Evolutionary conservation across 495 filamentous ascomycete species (phyloP).

Genomic region (Podospora bellae-mahoneyi): DNA sequence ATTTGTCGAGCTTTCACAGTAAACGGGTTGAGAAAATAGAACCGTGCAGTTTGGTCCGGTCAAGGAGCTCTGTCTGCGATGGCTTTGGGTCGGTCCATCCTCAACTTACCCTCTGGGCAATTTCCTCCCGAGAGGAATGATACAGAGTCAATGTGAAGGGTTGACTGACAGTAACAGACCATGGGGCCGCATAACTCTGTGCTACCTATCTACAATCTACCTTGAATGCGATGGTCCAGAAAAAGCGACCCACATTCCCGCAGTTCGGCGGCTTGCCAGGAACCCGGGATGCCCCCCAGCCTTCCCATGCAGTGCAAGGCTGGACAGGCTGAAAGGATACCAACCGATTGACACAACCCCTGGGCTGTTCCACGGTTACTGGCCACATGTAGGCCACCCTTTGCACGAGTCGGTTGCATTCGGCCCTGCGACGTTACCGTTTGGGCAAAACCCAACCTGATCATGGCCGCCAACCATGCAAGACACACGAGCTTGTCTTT

Average conservation of each 20-base stretch:
- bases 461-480: neutral
- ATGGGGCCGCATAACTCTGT: neutral
- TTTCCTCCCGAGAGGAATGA: conserved; percentile 15
- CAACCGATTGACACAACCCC: neutral
- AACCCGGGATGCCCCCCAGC: conserved; percentile 28
- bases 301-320: neutral
- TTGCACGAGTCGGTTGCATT: neutral
- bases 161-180: conserved; percentile 1
- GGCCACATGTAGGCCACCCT: neutral
- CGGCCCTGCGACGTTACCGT: neutral
- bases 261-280: conserved; percentile 25
- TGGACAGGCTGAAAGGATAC: conserved; percentile 11
- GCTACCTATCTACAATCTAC: neutral
- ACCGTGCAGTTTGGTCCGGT: neutral
- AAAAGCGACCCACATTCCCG: conserved; percentile 3
- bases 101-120: conserved; percentile 19
- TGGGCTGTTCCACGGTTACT: conserved; percentile 3
- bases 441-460: neutral
- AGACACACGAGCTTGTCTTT: neutral
- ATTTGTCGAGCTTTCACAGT: neutral
- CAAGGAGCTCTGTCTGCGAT: neutral
- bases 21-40: neutral
- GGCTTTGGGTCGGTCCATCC: conserved; percentile 10
- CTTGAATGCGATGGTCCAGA: neutral
- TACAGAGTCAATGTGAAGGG: conserved; percentile 1